Conservation (phyloP, 2,329 filamentous ascomycete species). For the Botrytis fabae region DNA sequence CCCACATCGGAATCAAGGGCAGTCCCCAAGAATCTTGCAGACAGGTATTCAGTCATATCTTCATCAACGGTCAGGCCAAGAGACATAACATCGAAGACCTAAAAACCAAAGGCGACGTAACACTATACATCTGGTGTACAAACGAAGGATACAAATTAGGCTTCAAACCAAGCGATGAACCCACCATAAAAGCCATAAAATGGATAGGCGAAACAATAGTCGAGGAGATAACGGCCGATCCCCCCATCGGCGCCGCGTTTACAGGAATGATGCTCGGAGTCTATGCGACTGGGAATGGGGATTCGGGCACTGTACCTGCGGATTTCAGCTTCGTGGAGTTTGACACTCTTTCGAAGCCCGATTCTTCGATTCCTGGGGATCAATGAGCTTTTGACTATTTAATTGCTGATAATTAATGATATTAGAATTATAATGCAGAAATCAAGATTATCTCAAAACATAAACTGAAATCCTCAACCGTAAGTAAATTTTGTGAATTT, state of each 20-base stretch:
- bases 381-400: too few species aligned
- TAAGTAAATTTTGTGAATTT: not conserved
- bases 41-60: not conserved
- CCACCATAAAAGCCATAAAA: not conserved
- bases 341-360: not conserved
- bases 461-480: fast-evolving
- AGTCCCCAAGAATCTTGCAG: not conserved
- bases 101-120: not conserved
- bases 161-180: not conserved
- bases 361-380: not conserved
- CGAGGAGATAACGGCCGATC: conserved; percentile 4
- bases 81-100: not conserved
- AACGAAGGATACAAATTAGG: not conserved
- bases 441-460: not conserved
- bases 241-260: not conserved
- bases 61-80: not conserved
- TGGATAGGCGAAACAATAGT: conserved; percentile 12
- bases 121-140: not conserved
- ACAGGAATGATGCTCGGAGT: conserved; percentile 17
- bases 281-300: conserved; percentile 3
- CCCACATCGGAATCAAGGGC: not conserved
- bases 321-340: not conserved
- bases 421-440: not conserved
- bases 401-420: too few species aligned
- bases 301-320: not conserved